Evolutionary conservation across 768 basidiomycete species (phyloP), one percentile per base, ranked within the genome.

Genomic region (Lentinula edodes): DNA sequence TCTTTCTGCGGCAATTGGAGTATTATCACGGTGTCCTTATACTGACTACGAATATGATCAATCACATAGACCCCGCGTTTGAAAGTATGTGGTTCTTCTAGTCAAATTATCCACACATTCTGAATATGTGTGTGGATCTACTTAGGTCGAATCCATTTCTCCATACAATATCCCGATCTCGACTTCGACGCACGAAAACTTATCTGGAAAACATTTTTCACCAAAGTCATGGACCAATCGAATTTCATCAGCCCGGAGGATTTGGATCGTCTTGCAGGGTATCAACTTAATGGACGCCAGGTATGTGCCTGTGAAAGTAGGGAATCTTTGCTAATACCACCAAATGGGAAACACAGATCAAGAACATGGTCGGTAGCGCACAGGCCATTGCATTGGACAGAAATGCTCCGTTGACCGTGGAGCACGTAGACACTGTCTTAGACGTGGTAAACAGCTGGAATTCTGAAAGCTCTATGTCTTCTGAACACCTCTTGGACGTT

Each of bases 1-100:
- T 76, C 36, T 75, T 76, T 61, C 65, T 76, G 8, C 66, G 74
- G 4, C 72, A 72, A 52, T 66, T 76, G 16, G 75, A 76, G 65
- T 75, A 74, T 60, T 74, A 74, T 48, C 72, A 72, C 52, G 74
- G 75, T n/a, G 45, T 75, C 9, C 53, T 76, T 20, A 69, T 76
- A 10, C 66, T 76, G 2, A 75, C 74, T 3, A 75, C 75, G 2
- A 76, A 75, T 51, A 43, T 70, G 28, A 63, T 69, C 34, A 62
- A 62, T 12, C 63, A 69, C 16, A 68, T 68, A 51, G 75, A 76
- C 59, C 55, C 64, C 2, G 75, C 74, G 7, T 72, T 76, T 56
- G 71, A 75, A 74, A 39, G 38, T 39, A 39, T 39, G 38, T 39
- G 38, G 1, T 39, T 6, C 13, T 9, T 39, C 13, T 2, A 8